Evolutionary conservation across 1,139 yeast genomes (phyloP).

Genomic region (Keqinozyma sinolaborantium): DNA sequence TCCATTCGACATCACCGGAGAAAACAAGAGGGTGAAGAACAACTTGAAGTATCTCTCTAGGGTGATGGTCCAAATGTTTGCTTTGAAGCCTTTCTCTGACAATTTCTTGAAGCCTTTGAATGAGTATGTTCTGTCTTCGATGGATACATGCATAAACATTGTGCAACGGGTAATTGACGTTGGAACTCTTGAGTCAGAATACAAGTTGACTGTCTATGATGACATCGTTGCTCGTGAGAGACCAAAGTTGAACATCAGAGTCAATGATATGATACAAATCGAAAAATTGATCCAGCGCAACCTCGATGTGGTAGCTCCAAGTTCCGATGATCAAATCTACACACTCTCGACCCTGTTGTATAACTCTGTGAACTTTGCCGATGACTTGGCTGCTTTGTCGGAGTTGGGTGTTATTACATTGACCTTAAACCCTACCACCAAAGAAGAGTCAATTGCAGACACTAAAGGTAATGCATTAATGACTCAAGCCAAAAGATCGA

Average conservation of each 20-base stretch:
- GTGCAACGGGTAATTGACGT: conserved; percentile 51
- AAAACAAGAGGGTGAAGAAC: conserved; percentile 25
- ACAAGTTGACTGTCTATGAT: conserved; percentile 62
- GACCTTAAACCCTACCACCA: conserved; percentile 49
- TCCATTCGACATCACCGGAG: conserved; percentile 26
- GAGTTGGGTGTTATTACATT: conserved; percentile 40
- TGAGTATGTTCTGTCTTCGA: conserved; percentile 56
- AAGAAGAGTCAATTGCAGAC: conserved; percentile 41
- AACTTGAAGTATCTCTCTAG: conserved; percentile 60
- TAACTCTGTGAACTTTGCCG: conserved; percentile 33
- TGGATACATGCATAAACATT: conserved; percentile 42
- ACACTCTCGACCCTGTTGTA: conserved; percentile 31
- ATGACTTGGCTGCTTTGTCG: conserved; percentile 38
- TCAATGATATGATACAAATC: conserved; percentile 61
- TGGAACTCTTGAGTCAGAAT: conserved; percentile 56
- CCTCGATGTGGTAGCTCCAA: conserved; percentile 48
- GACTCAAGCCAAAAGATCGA: conserved; percentile 78
- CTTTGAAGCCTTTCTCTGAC: conserved; percentile 67
- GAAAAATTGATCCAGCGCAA: conserved; percentile 57
- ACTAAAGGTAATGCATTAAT: conserved; percentile 52
- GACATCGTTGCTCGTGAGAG: conserved; percentile 67
- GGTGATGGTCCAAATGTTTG: conserved; percentile 62
- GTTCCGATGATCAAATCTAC: conserved; percentile 54
- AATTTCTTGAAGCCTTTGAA: conserved; percentile 78
- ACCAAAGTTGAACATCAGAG: conserved; percentile 60